Percentiles rank a stretch among this genome's conserved stretches.
phyloP scores from a whole-genome alignment of 164 flowering plant species.

The Piper longum region DNA sequence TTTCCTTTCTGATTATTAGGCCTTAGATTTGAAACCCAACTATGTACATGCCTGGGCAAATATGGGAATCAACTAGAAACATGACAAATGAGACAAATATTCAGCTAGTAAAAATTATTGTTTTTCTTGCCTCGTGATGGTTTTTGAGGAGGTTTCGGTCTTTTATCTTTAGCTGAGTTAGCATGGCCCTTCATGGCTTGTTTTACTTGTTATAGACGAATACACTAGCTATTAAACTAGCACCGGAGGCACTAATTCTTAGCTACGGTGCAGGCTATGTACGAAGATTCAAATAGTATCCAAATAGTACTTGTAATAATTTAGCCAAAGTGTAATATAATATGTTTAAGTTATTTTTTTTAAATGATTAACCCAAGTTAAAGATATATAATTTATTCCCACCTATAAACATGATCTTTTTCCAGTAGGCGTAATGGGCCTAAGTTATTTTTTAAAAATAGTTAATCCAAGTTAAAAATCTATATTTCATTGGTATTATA shows the following conservation, averaged over 20 bases:
- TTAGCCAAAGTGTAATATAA: no score
- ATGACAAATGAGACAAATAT: no score
- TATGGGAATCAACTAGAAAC: constrained; percentile 99
- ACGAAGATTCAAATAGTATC: constrained; percentile 88
- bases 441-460: no score
- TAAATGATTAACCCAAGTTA: no score
- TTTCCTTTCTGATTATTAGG: constrained; percentile 32
- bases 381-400: no score
- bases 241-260: background rate
- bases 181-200: background rate
- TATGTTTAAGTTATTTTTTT: no score
- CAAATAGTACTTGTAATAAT: no score
- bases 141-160: no score
- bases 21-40: constrained; percentile 92
- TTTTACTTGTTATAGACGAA: background rate
- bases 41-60: constrained; percentile 99
- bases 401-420: no score
- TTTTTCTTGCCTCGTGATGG: background rate
- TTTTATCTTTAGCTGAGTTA: background rate
- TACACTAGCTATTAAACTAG: background rate
- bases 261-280: constrained; percentile 47
- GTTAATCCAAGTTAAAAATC: no score
- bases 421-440: no score
- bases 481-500: no score
- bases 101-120: background rate